These are phyloP conservation scores for Fusarium sp. DNA, from an alignment of 2,329 filamentous ascomycete species.

Conservation along the genomic window DNA sequence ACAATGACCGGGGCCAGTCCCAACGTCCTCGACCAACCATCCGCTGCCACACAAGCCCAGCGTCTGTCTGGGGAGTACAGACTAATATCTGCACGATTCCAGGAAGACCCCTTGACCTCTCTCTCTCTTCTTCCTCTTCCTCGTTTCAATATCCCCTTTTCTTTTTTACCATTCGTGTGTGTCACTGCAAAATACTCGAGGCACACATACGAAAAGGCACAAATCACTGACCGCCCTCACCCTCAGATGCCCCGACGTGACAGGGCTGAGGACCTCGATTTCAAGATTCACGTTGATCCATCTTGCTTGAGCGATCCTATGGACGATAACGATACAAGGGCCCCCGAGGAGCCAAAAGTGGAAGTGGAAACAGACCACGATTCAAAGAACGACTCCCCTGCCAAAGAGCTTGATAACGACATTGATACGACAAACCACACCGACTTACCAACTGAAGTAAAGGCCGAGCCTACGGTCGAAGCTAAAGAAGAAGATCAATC, in stretches of 20 bases:
- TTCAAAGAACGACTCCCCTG: conserved; percentile 17
- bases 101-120: conserved; percentile 24
- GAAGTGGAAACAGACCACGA: conserved; percentile 20
- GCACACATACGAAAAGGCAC: conserved; percentile 21
- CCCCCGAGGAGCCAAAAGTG: conserved; percentile 31
- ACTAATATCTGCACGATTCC: conserved; percentile 39
- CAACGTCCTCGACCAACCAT: conserved; percentile 43
- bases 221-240: conserved; percentile 3
- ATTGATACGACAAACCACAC: conserved; percentile 12
- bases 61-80: not conserved
- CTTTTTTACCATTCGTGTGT: conserved; percentile 24
- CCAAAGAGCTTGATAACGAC: conserved; percentile 13
- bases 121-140: not conserved
- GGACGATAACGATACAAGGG: conserved; percentile 46
- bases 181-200: conserved; percentile 18
- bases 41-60: conserved; percentile 37
- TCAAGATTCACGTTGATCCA: conserved; percentile 58
- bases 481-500: conserved; percentile 10
- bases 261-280: conserved; percentile 50
- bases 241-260: conserved; percentile 43
- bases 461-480: conserved; percentile 15
- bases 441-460: conserved; percentile 16
- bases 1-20: conserved; percentile 42
- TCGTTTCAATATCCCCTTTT: conserved; percentile 15
- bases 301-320: conserved; percentile 54